phyloP scores from a whole-genome alignment of 495 filamentous ascomycete species.

The Parmelia sp. region DNA sequence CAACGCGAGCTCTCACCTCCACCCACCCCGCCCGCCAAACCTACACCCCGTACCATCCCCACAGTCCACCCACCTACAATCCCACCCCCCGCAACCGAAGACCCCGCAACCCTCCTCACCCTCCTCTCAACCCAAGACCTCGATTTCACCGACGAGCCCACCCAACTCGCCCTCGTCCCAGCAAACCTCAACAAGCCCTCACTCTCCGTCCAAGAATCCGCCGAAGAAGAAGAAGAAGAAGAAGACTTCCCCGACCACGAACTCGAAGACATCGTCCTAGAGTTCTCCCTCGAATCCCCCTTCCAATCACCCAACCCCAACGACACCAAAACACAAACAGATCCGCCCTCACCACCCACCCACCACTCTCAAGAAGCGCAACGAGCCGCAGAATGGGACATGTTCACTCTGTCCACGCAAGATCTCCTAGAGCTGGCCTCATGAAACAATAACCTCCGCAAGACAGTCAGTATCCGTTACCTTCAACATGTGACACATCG shows the following conservation, averaged over 20 bases:
- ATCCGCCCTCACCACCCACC: not conserved
- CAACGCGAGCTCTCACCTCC: constrained; percentile 23
- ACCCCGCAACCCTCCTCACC: constrained; percentile 17
- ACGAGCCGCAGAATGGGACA: constrained; percentile 8
- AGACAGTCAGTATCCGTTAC: too few relatives aligned
- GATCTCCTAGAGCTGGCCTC: constrained; percentile 13
- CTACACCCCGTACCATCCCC: not conserved
- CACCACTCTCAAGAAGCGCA: not conserved
- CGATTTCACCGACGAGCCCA: constrained; percentile 16
- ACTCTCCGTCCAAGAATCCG: not conserved
- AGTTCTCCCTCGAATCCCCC: constrained; percentile 5
- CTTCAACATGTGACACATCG: too few relatives aligned
- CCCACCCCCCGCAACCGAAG: constrained; percentile 1
- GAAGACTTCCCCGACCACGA: constrained; percentile 20
- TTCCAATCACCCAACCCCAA: not conserved
- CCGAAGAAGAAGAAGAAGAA: not conserved
- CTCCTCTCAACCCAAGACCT: constrained; percentile 25
- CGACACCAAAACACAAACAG: not conserved
- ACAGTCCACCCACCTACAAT: not conserved
- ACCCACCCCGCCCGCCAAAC: not conserved
- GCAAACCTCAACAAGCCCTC: not conserved
- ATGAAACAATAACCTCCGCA: too few relatives aligned
- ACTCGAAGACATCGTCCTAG: constrained; percentile 11
- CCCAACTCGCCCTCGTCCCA: not conserved
- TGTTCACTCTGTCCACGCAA: constrained; percentile 15